A percentile compares a stretch with the other conserved stretches of the same genome.
These are phyloP conservation scores for Besnoitia besnoiti DNA, from an alignment of 169 alveolate species.

Conservation along the genomic window DNA sequence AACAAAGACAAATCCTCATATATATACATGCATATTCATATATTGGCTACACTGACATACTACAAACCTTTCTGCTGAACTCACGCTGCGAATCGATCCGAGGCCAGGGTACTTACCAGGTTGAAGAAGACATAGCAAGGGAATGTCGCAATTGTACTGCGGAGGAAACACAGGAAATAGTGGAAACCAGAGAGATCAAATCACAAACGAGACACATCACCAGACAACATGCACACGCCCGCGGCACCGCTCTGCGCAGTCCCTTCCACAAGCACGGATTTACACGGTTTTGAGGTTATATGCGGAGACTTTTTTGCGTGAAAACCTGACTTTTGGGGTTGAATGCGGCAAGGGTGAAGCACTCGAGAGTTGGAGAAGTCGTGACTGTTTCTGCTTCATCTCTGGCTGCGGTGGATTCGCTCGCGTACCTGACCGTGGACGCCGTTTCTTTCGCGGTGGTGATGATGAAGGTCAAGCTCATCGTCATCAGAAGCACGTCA, in stretches of 20 bases:
- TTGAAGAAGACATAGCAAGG: constrained; percentile 66
- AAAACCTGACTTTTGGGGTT: too few species aligned
- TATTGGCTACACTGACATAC: not conserved
- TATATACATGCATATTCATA: not conserved
- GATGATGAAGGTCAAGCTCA: constrained; percentile 82
- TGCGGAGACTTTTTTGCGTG: too few species aligned
- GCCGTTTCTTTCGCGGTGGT: constrained; percentile 80
- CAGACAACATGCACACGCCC: not conserved
- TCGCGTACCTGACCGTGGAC: constrained; percentile 70
- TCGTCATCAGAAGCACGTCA: constrained; percentile 80
- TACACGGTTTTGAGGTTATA: not conserved
- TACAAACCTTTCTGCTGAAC: not conserved
- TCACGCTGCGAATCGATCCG: not conserved
- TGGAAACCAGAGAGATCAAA: not conserved
- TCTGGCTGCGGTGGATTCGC: too few species aligned
- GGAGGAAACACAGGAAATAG: not conserved
- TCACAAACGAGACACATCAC: not conserved
- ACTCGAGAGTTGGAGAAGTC: too few species aligned
- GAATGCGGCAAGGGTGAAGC: too few species aligned
- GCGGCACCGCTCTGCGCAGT: not conserved
- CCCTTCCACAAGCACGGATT: not conserved
- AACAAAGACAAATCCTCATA: not conserved
- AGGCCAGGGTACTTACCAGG: not conserved
- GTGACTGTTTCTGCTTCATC: too few species aligned
- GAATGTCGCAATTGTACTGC: constrained; percentile 48